Conservation (phyloP, 805 yeast genomes). For the Schizosaccharomyces lindneri region DNA sequence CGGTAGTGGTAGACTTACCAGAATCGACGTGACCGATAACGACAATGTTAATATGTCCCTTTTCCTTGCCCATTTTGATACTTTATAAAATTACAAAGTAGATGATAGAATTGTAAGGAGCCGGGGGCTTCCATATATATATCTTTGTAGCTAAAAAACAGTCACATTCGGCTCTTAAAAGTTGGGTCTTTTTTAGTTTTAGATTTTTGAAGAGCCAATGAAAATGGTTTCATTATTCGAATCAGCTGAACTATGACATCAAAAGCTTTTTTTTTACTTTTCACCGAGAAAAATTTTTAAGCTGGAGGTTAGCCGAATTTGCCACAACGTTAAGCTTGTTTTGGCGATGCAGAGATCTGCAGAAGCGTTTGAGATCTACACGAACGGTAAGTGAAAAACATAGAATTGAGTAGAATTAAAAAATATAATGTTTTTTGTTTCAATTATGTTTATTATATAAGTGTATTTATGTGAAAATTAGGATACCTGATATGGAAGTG, state of each 20-base stretch:
- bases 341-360: neutral
- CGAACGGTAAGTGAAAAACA: no score
- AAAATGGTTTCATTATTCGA: neutral
- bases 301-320: neutral
- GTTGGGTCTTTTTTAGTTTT: neutral
- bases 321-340: neutral
- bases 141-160: neutral
- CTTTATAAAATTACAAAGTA: neutral
- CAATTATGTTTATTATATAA: no score
- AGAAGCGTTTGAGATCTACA: no score
- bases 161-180: neutral
- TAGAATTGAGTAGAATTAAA: neutral
- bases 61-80: slow-evolving; percentile 3
- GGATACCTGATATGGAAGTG: neutral
- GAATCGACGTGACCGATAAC: slow-evolving; percentile 99
- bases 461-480: no score
- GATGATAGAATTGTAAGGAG: neutral
- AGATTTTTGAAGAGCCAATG: neutral
- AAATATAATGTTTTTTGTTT: neutral
- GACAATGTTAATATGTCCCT: slow-evolving; percentile 97
- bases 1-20: slow-evolving; percentile 96
- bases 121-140: neutral
- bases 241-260: neutral
- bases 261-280: neutral
- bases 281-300: neutral